A percentile compares a stretch with the other conserved stretches of the same genome.
Conservation (phyloP, 1,284 basidiomycete genomes). For the Microbotryum silenes-acaulis region DNA sequence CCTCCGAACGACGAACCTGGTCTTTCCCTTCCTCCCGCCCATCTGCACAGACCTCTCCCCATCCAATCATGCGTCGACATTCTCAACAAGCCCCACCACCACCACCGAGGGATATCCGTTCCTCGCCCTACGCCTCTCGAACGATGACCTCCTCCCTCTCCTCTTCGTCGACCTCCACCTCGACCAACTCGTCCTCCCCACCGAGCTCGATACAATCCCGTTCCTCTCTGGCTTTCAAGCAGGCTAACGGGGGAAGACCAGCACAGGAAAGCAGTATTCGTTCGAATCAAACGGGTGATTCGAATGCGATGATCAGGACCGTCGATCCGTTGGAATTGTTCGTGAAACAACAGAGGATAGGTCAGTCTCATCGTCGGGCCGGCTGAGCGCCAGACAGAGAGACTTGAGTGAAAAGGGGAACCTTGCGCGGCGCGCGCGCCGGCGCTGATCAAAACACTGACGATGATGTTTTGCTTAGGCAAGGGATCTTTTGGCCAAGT, state of each 20-base stretch:
- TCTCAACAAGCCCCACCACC: constrained; percentile 1
- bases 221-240: not conserved
- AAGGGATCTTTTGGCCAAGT: constrained; percentile 97
- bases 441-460: constrained; percentile 9
- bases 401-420: no score
- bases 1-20: no score
- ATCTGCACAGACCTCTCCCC: no score
- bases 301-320: constrained; percentile 21
- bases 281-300: not conserved
- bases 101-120: not conserved
- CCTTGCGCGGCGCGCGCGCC: no score
- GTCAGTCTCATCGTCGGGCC: constrained; percentile 46
- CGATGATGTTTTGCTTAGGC: constrained; percentile 44
- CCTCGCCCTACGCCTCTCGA: not conserved
- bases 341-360: constrained; percentile 91
- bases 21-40: no score
- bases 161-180: constrained; percentile 10
- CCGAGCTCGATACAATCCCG: constrained; percentile 7
- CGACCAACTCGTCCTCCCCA: constrained; percentile 5
- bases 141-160: not conserved
- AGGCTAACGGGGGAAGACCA: not conserved
- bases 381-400: no score
- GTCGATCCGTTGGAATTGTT: constrained; percentile 87
- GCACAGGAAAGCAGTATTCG: not conserved
- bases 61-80: not conserved